Percentiles rank a stretch among this genome's conserved stretches.
Evolutionary conservation across 257 asterid species (phyloP).

Genomic region (Echites panduratus): DNA sequence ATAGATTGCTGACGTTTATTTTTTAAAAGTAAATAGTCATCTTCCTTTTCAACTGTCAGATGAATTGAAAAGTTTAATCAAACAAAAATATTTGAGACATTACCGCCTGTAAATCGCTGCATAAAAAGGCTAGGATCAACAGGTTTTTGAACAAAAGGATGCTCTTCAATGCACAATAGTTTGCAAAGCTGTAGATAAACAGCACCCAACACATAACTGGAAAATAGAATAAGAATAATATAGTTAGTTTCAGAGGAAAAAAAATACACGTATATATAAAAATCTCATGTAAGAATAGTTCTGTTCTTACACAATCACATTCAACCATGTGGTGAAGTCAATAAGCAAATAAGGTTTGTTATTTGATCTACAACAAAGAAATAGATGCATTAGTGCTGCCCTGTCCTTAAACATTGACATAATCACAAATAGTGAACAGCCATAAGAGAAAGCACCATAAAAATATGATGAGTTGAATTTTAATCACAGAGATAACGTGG

Average conservation of each 20-base stretch:
- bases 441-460: not conserved
- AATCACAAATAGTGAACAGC: not conserved
- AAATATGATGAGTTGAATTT: not conserved
- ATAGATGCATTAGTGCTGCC: slow-evolving; percentile 6
- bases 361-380: slow-evolving; percentile 11
- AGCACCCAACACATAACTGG: slow-evolving; percentile 84
- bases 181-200: slow-evolving; percentile 87
- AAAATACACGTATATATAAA: too few relatives aligned
- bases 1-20: not conserved
- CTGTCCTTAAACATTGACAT: not conserved
- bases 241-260: not conserved
- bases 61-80: not conserved
- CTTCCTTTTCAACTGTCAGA: not conserved
- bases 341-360: slow-evolving; percentile 22
- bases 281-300: not conserved
- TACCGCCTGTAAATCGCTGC: slow-evolving; percentile 75
- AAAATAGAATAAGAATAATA: not conserved
- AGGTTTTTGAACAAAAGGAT: slow-evolving; percentile 65
- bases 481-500: not conserved
- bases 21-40: not conserved
- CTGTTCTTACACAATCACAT: slow-evolving; percentile 19
- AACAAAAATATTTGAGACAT: slow-evolving; percentile 8
- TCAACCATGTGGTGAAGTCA: slow-evolving; percentile 20
- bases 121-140: slow-evolving; percentile 93
- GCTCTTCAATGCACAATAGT: slow-evolving; percentile 60